Evolutionary conservation across 1,284 basidiomycete species (phyloP).

Genomic region (Cryptococcus jaspeensis): DNA sequence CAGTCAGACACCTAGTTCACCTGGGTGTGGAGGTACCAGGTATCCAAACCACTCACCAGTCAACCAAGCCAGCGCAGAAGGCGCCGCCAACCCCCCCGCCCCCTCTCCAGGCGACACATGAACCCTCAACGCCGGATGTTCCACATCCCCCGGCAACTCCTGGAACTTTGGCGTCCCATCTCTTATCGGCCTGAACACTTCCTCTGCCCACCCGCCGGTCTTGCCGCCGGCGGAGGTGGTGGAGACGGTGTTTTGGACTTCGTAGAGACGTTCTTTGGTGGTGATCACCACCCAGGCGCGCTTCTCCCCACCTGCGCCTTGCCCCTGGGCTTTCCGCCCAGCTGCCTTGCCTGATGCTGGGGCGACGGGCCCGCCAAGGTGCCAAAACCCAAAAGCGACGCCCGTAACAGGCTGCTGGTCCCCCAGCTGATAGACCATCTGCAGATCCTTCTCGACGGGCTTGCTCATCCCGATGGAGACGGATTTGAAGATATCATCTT

Average conservation of each 20-base stretch:
- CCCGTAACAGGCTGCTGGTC: conserved; percentile 79
- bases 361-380: conserved; percentile 5
- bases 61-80: conserved; percentile 77
- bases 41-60: conserved; percentile 60
- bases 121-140: conserved; percentile 73
- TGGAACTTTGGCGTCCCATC: conserved; percentile 78
- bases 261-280: conserved; percentile 86
- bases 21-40: neutral
- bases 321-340: conserved; percentile 22
- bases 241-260: conserved; percentile 67
- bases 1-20: too few species aligned
- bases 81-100: conserved; percentile 57
- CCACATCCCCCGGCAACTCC: conserved; percentile 74
- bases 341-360: conserved; percentile 3
- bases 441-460: conserved; percentile 62
- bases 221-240: conserved; percentile 37
- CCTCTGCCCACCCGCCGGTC: conserved; percentile 71
- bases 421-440: conserved; percentile 72
- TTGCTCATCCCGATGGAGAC: conserved; percentile 48
- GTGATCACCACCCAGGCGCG: conserved; percentile 68
- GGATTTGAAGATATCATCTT: conserved; percentile 92
- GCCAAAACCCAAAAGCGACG: conserved; percentile 69
- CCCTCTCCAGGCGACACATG: conserved; percentile 64
- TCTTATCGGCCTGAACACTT: conserved; percentile 69
- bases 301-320: conserved; percentile 28